phyloP scores from a whole-genome alignment of 192 early-diverging fungal species.

The Mortierella hygrophila region DNA sequence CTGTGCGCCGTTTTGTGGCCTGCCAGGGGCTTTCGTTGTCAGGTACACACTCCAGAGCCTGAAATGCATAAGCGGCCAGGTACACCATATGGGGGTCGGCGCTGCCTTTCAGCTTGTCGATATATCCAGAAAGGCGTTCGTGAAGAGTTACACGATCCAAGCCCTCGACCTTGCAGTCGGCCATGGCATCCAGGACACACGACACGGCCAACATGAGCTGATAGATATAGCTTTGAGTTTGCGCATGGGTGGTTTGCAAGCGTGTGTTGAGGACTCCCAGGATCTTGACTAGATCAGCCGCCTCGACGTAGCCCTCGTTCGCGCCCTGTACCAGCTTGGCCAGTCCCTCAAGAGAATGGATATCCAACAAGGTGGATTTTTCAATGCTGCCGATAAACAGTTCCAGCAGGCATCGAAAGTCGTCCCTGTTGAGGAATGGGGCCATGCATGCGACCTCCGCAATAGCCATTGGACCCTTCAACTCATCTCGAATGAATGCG shows the following conservation, averaged over 20 bases:
- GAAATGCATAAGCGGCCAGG: conserved; percentile 16
- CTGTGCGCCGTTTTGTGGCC: not conserved
- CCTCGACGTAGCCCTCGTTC: not conserved
- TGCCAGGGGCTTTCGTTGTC: conserved; percentile 19
- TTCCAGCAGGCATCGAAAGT: not conserved
- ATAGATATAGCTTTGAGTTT: conserved; percentile 10
- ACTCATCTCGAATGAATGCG: not conserved
- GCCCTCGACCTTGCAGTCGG: conserved; percentile 9
- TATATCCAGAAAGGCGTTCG: conserved; percentile 2
- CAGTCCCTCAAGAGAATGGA: conserved; percentile 9
- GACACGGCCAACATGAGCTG: conserved; percentile 4
- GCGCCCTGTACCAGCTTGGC: not conserved
- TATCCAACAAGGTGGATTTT: not conserved
- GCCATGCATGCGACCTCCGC: not conserved
- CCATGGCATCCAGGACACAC: conserved; percentile 12
- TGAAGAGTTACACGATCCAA: conserved; percentile 8
- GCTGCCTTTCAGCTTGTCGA: not conserved
- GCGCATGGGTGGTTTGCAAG: not conserved
- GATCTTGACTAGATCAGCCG: conserved; percentile 10
- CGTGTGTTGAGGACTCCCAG: not conserved
- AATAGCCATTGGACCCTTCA: not conserved
- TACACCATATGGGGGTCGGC: conserved; percentile 9
- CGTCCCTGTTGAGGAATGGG: not conserved
- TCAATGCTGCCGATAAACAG: not conserved
- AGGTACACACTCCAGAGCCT: conserved; percentile 18